A percentile compares a stretch with the other conserved stretches of the same genome.
phyloP scores from a whole-genome alignment of 192 early-diverging fungal species.

The Backusella circina region DNA sequence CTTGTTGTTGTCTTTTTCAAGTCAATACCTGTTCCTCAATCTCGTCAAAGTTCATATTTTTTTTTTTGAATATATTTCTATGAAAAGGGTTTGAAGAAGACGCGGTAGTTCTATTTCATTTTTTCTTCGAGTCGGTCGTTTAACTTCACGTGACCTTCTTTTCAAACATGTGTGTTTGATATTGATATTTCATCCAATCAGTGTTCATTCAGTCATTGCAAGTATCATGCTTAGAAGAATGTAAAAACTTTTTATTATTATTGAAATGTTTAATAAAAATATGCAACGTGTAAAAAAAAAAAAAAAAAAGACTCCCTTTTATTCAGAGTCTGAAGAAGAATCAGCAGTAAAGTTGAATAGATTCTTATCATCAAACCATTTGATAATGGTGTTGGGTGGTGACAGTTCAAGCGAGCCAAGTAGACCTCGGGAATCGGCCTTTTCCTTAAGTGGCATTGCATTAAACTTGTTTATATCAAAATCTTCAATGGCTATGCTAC shows the following conservation, averaged over 20 bases:
- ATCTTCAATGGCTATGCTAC: conserved; percentile 65
- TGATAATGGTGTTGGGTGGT: background rate
- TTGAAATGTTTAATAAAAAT: too few species aligned
- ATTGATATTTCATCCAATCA: background rate
- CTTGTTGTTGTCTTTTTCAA: background rate
- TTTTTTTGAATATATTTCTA: background rate
- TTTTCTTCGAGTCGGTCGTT: background rate
- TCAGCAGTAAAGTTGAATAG: conserved; percentile 12
- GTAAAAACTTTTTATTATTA: background rate
- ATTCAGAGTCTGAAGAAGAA: background rate
- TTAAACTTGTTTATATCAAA: conserved; percentile 43
- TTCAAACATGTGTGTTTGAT: background rate
- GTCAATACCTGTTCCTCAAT: conserved; percentile 73
- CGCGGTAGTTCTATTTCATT: background rate
- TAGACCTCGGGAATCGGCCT: conserved; percentile 3
- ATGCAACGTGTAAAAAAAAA: too few species aligned
- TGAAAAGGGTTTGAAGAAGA: background rate
- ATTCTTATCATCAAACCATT: conserved; percentile 17
- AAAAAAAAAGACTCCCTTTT: background rate
- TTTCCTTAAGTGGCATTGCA: conserved; percentile 6
- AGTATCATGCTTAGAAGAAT: background rate
- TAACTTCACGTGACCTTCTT: background rate
- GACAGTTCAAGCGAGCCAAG: background rate
- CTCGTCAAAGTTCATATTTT: conserved; percentile 74
- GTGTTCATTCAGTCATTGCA: background rate